Percentiles rank a stretch among this genome's conserved stretches.
Evolutionary conservation across 2,329 filamentous ascomycete species (phyloP).

Genomic region (Beauveria bassiana): DNA sequence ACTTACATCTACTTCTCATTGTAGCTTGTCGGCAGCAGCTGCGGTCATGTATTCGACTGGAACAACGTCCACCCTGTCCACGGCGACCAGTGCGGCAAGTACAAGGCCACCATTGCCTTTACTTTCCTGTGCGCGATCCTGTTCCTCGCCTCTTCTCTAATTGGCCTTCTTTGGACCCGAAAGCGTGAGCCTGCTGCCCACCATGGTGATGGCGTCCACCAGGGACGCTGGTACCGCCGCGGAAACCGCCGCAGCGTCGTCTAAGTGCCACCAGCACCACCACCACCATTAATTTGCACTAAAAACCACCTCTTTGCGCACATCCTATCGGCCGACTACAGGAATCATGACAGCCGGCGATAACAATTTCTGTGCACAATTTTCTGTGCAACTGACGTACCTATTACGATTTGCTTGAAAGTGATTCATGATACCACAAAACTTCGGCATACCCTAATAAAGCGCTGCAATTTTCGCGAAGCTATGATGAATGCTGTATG

Average conservation of each 20-base stretch:
- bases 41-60: conserved; percentile 55
- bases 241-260: conserved; percentile 38
- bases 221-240: conserved; percentile 24
- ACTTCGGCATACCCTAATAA: not conserved
- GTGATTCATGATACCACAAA: conserved; percentile 4
- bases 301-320: too few species aligned
- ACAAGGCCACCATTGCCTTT: conserved; percentile 66
- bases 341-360: not conserved
- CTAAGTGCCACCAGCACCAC: conserved; percentile 19
- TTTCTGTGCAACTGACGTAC: not conserved
- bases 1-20: not conserved
- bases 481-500: not conserved
- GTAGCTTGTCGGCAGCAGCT: conserved; percentile 37
- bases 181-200: conserved; percentile 29
- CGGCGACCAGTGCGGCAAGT: conserved; percentile 52
- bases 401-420: not conserved
- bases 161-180: conserved; percentile 49
- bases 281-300: not conserved
- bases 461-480: not conserved
- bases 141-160: conserved; percentile 58
- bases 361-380: not conserved
- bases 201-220: conserved; percentile 20
- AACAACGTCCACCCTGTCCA: conserved; percentile 37
- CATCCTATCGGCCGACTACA: too few species aligned
- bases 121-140: conserved; percentile 62